These are phyloP conservation scores for Amylostereum areolatum DNA, from an alignment of 1,284 basidiomycete genomes.

Conservation along the genomic window DNA sequence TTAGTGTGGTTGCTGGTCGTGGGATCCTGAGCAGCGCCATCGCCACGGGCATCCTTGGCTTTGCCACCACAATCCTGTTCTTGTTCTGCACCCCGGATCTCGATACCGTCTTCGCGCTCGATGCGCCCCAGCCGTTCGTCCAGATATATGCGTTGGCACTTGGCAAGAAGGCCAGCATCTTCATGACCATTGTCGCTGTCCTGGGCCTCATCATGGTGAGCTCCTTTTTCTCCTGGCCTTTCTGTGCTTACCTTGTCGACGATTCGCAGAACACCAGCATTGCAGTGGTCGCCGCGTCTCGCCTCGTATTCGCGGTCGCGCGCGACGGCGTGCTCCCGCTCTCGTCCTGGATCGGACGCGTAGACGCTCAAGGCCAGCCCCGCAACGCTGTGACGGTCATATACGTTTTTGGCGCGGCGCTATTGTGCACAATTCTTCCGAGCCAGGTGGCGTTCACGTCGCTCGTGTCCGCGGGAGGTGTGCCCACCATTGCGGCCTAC, in stretches of 20 bases:
- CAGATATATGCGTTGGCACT: constrained; percentile 77
- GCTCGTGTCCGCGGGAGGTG: constrained; percentile 73
- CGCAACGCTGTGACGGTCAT: constrained; percentile 80
- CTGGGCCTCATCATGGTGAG: constrained; percentile 73
- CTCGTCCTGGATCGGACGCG: constrained; percentile 73
- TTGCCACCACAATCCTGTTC: constrained; percentile 74
- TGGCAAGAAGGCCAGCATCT: constrained; percentile 68
- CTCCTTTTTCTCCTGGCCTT: too few relatives aligned
- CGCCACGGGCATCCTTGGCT: constrained; percentile 70
- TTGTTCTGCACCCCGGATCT: constrained; percentile 81
- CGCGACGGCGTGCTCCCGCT: constrained; percentile 83
- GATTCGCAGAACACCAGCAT: constrained; percentile 69
- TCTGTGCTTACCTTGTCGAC: too few relatives aligned
- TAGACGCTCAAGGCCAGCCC: constrained; percentile 66
- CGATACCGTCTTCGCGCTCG: constrained; percentile 63
- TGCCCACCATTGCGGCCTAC: constrained; percentile 81
- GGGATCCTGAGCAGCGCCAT: constrained; percentile 74
- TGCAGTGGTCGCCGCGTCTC: constrained; percentile 77
- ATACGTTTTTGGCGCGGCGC: constrained; percentile 60
- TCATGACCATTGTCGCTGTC: constrained; percentile 79
- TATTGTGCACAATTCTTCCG: constrained; percentile 80
- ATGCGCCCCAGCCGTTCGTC: constrained; percentile 85
- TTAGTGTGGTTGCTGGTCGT: constrained; percentile 67
- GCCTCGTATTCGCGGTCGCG: constrained; percentile 81
- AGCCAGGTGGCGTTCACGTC: constrained; percentile 85